Conservation (phyloP, 202 grass and related monocot genomes). For the Musa balbisiana region DNA sequence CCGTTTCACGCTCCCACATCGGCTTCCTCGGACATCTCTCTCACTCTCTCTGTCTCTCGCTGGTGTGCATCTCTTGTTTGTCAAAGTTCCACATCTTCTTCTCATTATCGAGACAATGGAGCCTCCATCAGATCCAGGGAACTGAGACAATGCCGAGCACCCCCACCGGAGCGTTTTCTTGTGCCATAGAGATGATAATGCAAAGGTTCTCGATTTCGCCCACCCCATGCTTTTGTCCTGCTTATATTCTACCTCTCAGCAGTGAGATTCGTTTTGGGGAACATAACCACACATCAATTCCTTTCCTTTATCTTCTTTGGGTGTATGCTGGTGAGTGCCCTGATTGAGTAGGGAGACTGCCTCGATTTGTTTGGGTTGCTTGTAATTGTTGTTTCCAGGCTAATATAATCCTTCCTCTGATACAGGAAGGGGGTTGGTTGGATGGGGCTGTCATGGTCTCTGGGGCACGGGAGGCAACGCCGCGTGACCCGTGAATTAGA, state of each 20-base stretch:
- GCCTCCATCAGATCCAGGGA: slow-evolving; percentile 19
- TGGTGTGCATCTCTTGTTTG: neutral
- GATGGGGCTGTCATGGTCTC: neutral
- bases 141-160: neutral
- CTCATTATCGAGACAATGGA: neutral
- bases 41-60: neutral
- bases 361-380: no score
- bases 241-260: no score
- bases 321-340: neutral
- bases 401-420: neutral
- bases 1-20: neutral
- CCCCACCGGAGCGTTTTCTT: no score
- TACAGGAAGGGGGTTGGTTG: slow-evolving; percentile 1
- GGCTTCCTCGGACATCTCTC: neutral
- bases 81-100: neutral
- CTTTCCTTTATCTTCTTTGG: no score
- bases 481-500: slow-evolving; percentile 8
- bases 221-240: no score
- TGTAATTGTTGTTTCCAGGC: neutral
- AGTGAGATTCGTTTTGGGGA: no score
- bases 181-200: no score
- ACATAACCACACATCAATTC: no score
- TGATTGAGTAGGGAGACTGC: neutral
- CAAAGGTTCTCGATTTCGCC: no score
- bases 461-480: slow-evolving; percentile 1